Evolutionary conservation across 2,329 filamentous ascomycete genomes (phyloP).

Genomic region (Fusarium pseudonygamai): DNA sequence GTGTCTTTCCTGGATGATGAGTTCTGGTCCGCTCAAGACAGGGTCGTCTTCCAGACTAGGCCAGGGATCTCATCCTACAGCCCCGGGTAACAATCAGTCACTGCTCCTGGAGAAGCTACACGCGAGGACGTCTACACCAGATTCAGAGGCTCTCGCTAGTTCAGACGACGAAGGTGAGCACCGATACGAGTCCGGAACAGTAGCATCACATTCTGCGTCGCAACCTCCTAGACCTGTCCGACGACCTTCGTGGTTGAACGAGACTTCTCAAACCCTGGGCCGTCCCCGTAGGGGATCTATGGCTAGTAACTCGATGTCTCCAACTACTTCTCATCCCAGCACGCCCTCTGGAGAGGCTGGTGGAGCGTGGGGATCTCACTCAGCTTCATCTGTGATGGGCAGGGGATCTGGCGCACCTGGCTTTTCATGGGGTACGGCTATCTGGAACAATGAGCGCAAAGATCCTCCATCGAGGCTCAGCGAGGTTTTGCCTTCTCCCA

Average conservation of each 20-base stretch:
- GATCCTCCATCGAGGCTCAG: constrained; percentile 78
- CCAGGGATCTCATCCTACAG: constrained; percentile 55
- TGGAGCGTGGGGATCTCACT: constrained; percentile 65
- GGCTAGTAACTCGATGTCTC: constrained; percentile 78
- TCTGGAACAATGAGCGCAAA: constrained; percentile 83
- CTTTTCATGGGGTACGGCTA: constrained; percentile 81
- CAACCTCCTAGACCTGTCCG: constrained; percentile 71
- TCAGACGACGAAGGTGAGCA: constrained; percentile 91
- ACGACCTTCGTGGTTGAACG: constrained; percentile 87
- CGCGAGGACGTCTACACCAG: constrained; percentile 85
- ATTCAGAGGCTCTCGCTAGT: constrained; percentile 92
- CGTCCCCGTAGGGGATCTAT: constrained; percentile 81
- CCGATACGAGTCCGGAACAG: constrained; percentile 63
- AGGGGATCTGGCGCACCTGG: constrained; percentile 59
- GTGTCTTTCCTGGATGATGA: constrained; percentile 55
- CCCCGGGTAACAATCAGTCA: constrained; percentile 68
- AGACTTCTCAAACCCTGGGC: constrained; percentile 72
- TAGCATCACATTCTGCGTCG: constrained; percentile 44
- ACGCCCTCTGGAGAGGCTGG: constrained; percentile 76
- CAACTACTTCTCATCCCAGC: constrained; percentile 80
- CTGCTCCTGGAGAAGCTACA: constrained; percentile 79
- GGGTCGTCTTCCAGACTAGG: constrained; percentile 62
- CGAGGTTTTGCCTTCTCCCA: constrained; percentile 80
- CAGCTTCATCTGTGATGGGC: constrained; percentile 58
- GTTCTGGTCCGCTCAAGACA: constrained; percentile 60